Evolutionary conservation across 2,329 filamentous ascomycete genomes (phyloP), one percentile per base, ranked within the genome.

Genomic region (Pseudohalonectria lignicola): DNA sequence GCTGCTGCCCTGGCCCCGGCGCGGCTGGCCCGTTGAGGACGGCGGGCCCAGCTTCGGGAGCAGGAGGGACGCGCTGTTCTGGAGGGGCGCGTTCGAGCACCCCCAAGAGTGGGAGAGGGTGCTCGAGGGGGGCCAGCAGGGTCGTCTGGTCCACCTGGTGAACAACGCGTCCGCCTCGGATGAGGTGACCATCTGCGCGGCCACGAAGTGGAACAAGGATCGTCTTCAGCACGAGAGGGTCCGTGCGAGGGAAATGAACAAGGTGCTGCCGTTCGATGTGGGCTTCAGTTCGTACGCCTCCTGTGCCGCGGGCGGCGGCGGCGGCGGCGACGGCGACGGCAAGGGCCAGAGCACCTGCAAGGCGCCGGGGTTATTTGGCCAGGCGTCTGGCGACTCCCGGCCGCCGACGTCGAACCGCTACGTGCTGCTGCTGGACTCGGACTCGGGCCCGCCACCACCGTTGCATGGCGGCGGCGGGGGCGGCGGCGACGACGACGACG

Each of bases 341-440:
- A 19, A 23, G 9, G 19, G 20, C 36, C 8, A 31, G 17, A 11
- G 15, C 9, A 31, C 19, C 26, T 9, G n/a, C 4, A 26, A 8
- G 23, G 23, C 23, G 23, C 23, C 7, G 12, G 23, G 8, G 7
- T 7, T 8, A 12, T 26, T 26, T 12, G 23, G 23, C 23, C 23
- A 7, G 23, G 74, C 81, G 45, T 69, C 82, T 44, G 61, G 63
- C 7, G 57, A 58, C 2, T 47, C 55, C 4, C 63, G 72, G 38
- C 73, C 76, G 57, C 67, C 69, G 43, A 17, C 6, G 8, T 52
- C 69, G 4, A 74, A 82, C 54, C 74, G 77, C 33, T 88, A 79
- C 51, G 69, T 88, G 23, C 70, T 90, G 51, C 71, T 88, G 41
- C 64, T 82, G 4, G 85, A 92, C 53, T 75, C 78, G 7, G 78